Base-by-base conservation (phyloP, 2,329 filamentous ascomycete species). In the Albophoma yamanashiensis region DNA sequence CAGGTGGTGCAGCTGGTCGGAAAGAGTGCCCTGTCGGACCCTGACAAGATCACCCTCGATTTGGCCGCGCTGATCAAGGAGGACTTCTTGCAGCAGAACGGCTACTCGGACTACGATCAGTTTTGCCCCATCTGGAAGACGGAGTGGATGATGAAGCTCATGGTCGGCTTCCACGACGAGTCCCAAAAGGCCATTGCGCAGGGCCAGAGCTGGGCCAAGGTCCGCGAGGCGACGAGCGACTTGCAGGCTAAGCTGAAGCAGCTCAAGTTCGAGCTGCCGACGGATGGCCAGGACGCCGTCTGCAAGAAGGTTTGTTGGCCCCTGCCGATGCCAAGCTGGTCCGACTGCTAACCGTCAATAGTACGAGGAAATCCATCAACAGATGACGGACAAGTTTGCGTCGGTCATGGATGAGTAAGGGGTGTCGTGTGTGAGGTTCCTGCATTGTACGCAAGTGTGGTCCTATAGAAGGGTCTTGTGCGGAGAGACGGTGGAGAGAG, bases 51-150 rank as follows among this genome's bases (percentile, higher is more conserved):
- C 70, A 97, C 92, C 0, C 82, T 99, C 58, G 95, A 97, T 72
- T 86, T 99, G 64, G 90, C 94, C 22, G 87, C 85, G 22, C 79
- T 99, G 67, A 80, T 99, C 76, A 99, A 99, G 85, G 94, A 99
- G 72, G 94, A 99, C 74, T 99, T 99, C 80, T 75, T 99, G 73
- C 94, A 99, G 78, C 94, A 99, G 76, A 99, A 99, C 79, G 94
- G 94, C 64, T 99, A 99, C 85, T 94, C 89, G 67, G 91, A 97
- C 76, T 97, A 99, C 74, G 94, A 99, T 73, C 92, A 97, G 79
- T 99, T 96, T 86, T 99, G 94, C 73, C 94, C 94, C 57, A 84
- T 99, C 71, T 99, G 94, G 94, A 99, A 99, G 88, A 99, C 94
- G 0, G 89, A 96, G 75, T 99, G 94, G 88, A 97, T 99, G 94